Conservation (phyloP, 257 asterid species). For the Nicotiana tomentosiformis region DNA sequence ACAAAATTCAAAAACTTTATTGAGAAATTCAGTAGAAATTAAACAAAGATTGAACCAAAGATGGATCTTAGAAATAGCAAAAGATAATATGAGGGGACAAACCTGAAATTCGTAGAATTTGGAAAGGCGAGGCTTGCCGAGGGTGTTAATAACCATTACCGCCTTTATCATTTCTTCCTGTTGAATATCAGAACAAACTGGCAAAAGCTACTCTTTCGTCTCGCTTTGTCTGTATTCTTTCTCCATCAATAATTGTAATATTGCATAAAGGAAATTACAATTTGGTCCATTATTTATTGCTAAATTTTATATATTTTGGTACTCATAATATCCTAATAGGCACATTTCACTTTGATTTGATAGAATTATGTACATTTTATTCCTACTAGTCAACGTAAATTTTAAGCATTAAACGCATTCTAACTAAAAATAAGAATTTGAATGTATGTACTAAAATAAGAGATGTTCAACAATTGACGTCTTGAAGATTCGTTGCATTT, state of each 20-base stretch:
- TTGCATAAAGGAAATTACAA: not conserved
- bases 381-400: too few species aligned
- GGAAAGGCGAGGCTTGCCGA: conserved; percentile 30
- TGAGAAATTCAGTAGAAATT: not conserved
- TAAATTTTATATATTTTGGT: too few species aligned
- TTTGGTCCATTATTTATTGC: not conserved
- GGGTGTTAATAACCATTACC: conserved; percentile 28
- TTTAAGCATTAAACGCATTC: too few species aligned
- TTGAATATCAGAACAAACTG: not conserved
- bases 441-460: too few species aligned
- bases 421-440: too few species aligned
- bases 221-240: not conserved
- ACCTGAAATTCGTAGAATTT: conserved; percentile 33
- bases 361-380: not conserved
- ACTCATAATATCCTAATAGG: too few species aligned
- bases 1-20: not conserved
- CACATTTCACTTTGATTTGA: not conserved
- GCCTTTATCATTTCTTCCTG: conserved; percentile 26
- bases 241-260: not conserved
- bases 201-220: not conserved
- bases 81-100: not conserved
- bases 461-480: too few species aligned
- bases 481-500: too few species aligned
- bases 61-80: not conserved
- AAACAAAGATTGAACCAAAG: not conserved